These are phyloP conservation scores for Penicillium polonicum DNA, from an alignment of 2,329 filamentous ascomycete species.

Conservation along the genomic window DNA sequence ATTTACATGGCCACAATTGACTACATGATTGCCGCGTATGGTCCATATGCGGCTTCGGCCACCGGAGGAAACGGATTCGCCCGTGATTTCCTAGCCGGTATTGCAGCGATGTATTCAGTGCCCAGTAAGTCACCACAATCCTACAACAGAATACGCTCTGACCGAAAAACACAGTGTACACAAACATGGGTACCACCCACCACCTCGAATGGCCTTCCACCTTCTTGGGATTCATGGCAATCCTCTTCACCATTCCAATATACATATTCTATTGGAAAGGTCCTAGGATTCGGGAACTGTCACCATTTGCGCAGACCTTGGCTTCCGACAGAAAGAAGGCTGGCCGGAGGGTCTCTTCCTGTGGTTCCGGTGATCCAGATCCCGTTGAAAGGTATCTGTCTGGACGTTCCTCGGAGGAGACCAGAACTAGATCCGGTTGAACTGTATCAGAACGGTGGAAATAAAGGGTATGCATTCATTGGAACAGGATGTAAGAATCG, in stretches of 20 bases:
- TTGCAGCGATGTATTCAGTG: slow-evolving; percentile 58
- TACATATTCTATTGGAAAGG: slow-evolving; percentile 67
- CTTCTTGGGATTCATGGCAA: slow-evolving; percentile 60
- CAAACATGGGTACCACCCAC: slow-evolving; percentile 53
- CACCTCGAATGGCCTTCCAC: slow-evolving; percentile 58
- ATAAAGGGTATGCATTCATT: not conserved
- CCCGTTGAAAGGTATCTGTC: slow-evolving; percentile 27
- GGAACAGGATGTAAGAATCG: not conserved
- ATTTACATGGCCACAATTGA: slow-evolving; percentile 67
- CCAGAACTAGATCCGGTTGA: not conserved
- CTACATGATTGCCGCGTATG: slow-evolving; percentile 67
- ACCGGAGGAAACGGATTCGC: slow-evolving; percentile 66
- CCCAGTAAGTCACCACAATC: slow-evolving; percentile 42
- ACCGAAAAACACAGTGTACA: slow-evolving; percentile 36
- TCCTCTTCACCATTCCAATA: slow-evolving; percentile 61
- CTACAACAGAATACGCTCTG: slow-evolving; percentile 3
- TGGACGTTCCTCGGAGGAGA: slow-evolving; percentile 1
- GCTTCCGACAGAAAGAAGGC: slow-evolving; percentile 44
- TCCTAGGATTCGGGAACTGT: slow-evolving; percentile 56
- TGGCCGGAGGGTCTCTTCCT: slow-evolving; percentile 26
- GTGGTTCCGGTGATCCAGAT: slow-evolving; percentile 27
- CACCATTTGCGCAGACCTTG: slow-evolving; percentile 63
- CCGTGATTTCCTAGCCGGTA: slow-evolving; percentile 62
- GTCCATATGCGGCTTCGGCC: slow-evolving; percentile 62
- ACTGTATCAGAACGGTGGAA: not conserved